Conservation (phyloP, 306 rosid genomes). For the Ceratonia siliqua region DNA sequence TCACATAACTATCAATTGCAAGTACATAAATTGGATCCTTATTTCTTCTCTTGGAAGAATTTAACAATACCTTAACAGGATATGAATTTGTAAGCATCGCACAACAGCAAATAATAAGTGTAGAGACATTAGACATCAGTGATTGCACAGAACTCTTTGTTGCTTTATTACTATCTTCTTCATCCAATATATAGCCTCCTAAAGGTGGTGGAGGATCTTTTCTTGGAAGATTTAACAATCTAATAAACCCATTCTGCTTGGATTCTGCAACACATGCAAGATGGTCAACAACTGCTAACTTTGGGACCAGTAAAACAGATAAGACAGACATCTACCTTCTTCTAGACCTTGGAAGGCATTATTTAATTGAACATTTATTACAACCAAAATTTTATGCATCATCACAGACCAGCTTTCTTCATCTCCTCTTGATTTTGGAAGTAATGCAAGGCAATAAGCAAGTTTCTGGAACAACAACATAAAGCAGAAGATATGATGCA, state of each 20-base stretch:
- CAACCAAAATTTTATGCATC: slow-evolving; percentile 67
- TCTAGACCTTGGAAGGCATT: slow-evolving; percentile 77
- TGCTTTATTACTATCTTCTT: slow-evolving; percentile 42
- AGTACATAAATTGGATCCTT: slow-evolving; percentile 13
- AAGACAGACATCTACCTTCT: slow-evolving; percentile 60
- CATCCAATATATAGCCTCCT: slow-evolving; percentile 51
- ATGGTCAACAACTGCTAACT: slow-evolving; percentile 26
- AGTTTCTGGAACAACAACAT: slow-evolving; percentile 66
- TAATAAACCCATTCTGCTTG: slow-evolving; percentile 44
- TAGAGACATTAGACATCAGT: slow-evolving; percentile 49
- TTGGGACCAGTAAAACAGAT: slow-evolving; percentile 13
- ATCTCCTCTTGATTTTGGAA: slow-evolving; percentile 84
- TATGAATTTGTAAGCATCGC: slow-evolving; percentile 71
- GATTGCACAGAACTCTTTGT: slow-evolving; percentile 50
- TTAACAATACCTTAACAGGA: slow-evolving; percentile 68
- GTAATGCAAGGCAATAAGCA: slow-evolving; percentile 72
- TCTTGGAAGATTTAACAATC: slow-evolving; percentile 61
- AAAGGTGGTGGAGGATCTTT: slow-evolving; percentile 64
- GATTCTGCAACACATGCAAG: slow-evolving; percentile 49
- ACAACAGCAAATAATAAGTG: slow-evolving; percentile 71
- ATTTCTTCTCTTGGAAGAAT: neutral
- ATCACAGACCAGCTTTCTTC: slow-evolving; percentile 82
- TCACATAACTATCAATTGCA: neutral
- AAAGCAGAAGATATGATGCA: slow-evolving; percentile 32
- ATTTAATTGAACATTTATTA: slow-evolving; percentile 64